These are phyloP conservation scores for Ottelia alismoides DNA, from an alignment of 106 monocot species.

Conservation along the genomic window DNA sequence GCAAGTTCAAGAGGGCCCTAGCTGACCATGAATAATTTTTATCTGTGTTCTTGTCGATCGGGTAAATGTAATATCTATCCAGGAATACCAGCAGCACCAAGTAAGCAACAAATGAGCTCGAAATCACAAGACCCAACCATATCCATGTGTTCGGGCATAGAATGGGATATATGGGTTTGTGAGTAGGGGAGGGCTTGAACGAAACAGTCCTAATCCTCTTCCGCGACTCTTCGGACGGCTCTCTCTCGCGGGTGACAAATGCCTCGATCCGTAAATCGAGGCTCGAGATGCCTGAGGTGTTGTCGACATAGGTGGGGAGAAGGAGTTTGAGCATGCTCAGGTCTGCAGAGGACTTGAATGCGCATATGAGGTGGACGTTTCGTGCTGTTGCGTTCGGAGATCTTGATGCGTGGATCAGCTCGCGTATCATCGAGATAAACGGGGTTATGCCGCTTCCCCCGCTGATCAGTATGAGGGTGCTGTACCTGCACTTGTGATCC, in stretches of 20 bases:
- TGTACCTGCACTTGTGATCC: slow-evolving; percentile 31
- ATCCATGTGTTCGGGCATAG: slow-evolving; percentile 66
- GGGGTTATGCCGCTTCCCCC: slow-evolving; percentile 87
- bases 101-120: slow-evolving; percentile 37
- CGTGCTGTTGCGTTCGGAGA: slow-evolving; percentile 13
- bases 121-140: slow-evolving; percentile 40
- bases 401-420: slow-evolving; percentile 31
- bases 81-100: slow-evolving; percentile 41
- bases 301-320: slow-evolving; percentile 27
- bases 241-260: slow-evolving; percentile 49
- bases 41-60: slow-evolving; percentile 31
- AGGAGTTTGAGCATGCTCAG: slow-evolving; percentile 61
- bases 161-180: slow-evolving; percentile 38
- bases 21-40: slow-evolving; percentile 6
- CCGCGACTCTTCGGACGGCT: background rate
- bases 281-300: slow-evolving; percentile 26
- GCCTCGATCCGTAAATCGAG: slow-evolving; percentile 39
- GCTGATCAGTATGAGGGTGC: slow-evolving; percentile 56
- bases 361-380: slow-evolving; percentile 43
- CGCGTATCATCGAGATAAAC: slow-evolving; percentile 64
- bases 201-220: slow-evolving; percentile 34
- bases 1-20: slow-evolving; percentile 2
- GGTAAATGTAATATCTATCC: slow-evolving; percentile 50
- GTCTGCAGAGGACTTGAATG: slow-evolving; percentile 52
- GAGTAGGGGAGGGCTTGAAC: slow-evolving; percentile 46